Conservation (phyloP, 2,329 filamentous ascomycete genomes). For the Ceratocystis eucalypticola region DNA sequence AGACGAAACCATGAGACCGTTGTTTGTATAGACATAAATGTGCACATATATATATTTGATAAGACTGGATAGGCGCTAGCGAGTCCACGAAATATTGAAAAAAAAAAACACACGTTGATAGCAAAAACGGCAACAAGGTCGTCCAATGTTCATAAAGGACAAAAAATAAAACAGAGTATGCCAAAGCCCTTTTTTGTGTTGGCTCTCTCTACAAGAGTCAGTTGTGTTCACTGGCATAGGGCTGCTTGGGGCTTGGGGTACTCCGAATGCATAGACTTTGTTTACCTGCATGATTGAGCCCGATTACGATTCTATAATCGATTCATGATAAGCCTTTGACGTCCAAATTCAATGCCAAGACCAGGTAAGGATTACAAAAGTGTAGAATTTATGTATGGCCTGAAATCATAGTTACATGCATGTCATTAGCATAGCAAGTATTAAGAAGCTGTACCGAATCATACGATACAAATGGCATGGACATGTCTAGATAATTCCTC, state of each 20-base stretch:
- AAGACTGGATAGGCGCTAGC: not conserved
- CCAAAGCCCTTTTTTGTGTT: no score
- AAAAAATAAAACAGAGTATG: no score
- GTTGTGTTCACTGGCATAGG: not conserved
- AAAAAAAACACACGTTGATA: no score
- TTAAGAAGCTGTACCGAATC: not conserved
- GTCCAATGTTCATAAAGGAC: no score
- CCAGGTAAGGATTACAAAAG: no score
- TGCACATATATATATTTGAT: not conserved
- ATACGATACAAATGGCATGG: not conserved
- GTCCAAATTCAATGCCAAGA: no score
- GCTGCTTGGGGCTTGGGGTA: not conserved
- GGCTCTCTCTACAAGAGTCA: not conserved
- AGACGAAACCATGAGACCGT: slow-evolving; percentile 5
- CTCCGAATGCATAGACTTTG: not conserved
- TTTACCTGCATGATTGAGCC: not conserved
- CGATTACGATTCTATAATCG: not conserved
- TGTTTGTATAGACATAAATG: not conserved
- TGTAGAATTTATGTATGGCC: no score
- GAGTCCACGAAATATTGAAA: not conserved
- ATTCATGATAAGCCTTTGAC: not conserved
- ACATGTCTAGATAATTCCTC: not conserved
- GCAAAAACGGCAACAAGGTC: no score
- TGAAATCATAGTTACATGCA: no score
- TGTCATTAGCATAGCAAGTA: not conserved